These are phyloP conservation scores for Fusarium guadeloupense DNA, from an alignment of 2,329 filamentous ascomycete genomes.

Conservation along the genomic window DNA sequence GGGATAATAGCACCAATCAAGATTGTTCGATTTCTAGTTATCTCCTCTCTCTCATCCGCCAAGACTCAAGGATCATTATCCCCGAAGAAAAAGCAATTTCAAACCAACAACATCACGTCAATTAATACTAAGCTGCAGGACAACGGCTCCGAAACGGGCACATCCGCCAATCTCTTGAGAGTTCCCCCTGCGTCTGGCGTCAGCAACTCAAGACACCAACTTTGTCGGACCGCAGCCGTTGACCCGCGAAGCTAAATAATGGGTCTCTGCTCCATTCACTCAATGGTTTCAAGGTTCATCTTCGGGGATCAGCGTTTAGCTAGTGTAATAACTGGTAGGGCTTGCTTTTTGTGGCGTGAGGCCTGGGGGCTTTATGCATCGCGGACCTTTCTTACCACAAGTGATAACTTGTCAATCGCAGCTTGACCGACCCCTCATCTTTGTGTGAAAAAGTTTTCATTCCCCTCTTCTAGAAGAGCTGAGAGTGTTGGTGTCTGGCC, in stretches of 20 bases:
- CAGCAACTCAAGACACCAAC: neutral
- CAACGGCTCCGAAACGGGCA: neutral
- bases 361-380: neutral
- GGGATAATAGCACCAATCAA: neutral
- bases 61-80: neutral
- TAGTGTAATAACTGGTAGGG: neutral
- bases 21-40: neutral
- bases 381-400: neutral
- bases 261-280: neutral
- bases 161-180: neutral
- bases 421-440: neutral
- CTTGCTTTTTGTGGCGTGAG: neutral
- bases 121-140: neutral
- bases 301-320: neutral
- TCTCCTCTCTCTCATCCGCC: neutral
- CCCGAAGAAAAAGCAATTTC: neutral
- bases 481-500: too few species aligned
- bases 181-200: neutral
- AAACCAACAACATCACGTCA: neutral
- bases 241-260: neutral
- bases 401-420: neutral
- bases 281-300: neutral
- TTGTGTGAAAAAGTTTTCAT: neutral
- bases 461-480: neutral
- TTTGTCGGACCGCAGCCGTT: neutral